A percentile compares a stretch with the other conserved stretches of the same genome.
Conservation (phyloP, 148 eudicot species). For the Vaccinium vitisidaea region DNA sequence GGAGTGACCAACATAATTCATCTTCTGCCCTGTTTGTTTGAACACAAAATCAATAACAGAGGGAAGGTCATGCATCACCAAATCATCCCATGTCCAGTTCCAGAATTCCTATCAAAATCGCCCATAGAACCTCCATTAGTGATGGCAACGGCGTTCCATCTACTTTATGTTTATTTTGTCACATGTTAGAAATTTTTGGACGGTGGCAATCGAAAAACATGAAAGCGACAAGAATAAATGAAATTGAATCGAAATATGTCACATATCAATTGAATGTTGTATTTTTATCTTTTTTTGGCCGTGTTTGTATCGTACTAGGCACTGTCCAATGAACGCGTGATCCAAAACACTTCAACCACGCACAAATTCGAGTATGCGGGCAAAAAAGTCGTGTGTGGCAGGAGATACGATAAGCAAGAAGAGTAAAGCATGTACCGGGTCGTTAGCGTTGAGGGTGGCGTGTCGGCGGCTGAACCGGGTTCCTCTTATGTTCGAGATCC, state of each 20-base stretch:
- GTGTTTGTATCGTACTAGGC: background rate
- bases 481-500: slow-evolving; percentile 65
- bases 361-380: background rate
- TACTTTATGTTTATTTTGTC: no score
- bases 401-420: background rate
- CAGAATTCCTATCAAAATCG: slow-evolving; percentile 34
- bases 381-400: background rate
- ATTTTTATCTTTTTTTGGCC: background rate
- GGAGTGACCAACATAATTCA: slow-evolving; percentile 51
- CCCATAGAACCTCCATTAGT: background rate
- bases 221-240: background rate
- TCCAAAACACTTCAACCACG: background rate
- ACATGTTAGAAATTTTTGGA: background rate
- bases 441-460: slow-evolving; percentile 34
- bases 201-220: background rate
- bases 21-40: slow-evolving; percentile 41
- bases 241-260: no score
- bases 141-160: background rate
- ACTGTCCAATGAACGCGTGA: background rate
- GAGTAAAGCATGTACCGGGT: slow-evolving; percentile 10
- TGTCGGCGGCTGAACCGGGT: slow-evolving; percentile 62
- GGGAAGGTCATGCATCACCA: slow-evolving; percentile 36
- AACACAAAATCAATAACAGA: slow-evolving; percentile 31
- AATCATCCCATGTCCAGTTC: slow-evolving; percentile 59
- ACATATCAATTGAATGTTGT: background rate